Evolutionary conservation across 225 moss, liverwort and hornwort species (phyloP), one percentile per base, ranked within the genome.

Genomic region (Thuidium tamariscinum): DNA sequence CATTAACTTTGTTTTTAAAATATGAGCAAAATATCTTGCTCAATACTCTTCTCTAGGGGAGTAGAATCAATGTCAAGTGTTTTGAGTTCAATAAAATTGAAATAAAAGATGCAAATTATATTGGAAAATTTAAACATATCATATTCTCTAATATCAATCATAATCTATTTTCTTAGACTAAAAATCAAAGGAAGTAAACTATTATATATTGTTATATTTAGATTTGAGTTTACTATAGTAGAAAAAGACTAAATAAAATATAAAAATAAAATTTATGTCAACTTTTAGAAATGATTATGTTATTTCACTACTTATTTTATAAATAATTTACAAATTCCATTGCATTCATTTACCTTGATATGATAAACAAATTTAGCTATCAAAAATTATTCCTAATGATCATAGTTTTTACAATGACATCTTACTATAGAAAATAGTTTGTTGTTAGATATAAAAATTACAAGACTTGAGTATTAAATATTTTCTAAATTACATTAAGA

Each of bases 11-110:
- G 5, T 66, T 66, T 20, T 34, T 63, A 30, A 64, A 34, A 20
- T 10, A 65, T 19, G n/a, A 9, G 3, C 7, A 65, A 10, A 65
- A n/a, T 36, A 11, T 36, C 5, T 66, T 36, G n/a, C 66, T 36
- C 5, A 10, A 5, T 36, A 66, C 1, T 36, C 3, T 36, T 36
- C 5, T 65, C 3, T 36, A 10, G 3, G 0, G 0, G 3, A 36
- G 12, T 7, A 3, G 37, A 37, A 67, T 37, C 21, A 67, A 39
- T 0, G 0, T 39, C 23, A 39, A 22, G 4, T 68, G 2, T 39
- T 68, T 67, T 37, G 68, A 39, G 2, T 39, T 39, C 7, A 39
- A 7, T 68, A 68, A 13, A 37, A 39, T 39, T 68, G 12, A 37
- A 37, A 67, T 67, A 6, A 68, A 37, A 66, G 13, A 68, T 11